Evolutionary conservation across 2,329 filamentous ascomycete species (phyloP).

Genomic region (Claviceps paspali): DNA sequence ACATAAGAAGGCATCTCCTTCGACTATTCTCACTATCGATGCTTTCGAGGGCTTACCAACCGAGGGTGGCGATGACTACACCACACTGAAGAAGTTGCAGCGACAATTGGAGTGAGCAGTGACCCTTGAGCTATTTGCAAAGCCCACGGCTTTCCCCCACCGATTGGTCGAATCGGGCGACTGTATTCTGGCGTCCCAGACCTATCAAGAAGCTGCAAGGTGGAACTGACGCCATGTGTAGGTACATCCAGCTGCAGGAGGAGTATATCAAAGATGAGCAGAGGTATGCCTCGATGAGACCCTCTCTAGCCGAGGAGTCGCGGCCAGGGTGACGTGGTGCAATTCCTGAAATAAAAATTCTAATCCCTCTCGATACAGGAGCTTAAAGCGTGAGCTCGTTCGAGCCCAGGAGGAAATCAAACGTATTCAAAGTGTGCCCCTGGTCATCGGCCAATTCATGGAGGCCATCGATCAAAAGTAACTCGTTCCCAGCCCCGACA

Average conservation of each 20-base stretch:
- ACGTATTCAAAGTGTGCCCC: conserved; percentile 91
- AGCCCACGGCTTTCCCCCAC: not conserved
- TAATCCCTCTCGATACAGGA: conserved; percentile 34
- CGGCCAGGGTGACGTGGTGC: too few relatives aligned
- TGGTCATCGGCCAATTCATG: conserved; percentile 99
- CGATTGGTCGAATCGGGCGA: not conserved
- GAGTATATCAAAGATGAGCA: conserved; percentile 99
- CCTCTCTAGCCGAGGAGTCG: not conserved
- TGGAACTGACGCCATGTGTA: conserved; percentile 21
- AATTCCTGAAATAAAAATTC: too few relatives aligned
- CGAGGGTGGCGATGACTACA: conserved; percentile 85
- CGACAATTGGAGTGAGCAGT: conserved; percentile 71
- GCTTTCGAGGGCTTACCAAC: conserved; percentile 69
- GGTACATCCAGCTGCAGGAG: conserved; percentile 93
- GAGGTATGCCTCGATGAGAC: conserved; percentile 35
- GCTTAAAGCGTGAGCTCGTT: conserved; percentile 91
- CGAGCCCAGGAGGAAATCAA: conserved; percentile 99
- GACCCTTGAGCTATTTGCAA: not conserved
- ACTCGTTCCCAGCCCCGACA: conserved; percentile 14
- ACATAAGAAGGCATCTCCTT: conserved; percentile 67
- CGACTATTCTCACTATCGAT: conserved; percentile 78
- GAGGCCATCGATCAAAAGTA: conserved; percentile 99
- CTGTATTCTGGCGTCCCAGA: not conserved
- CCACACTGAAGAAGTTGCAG: conserved; percentile 89
- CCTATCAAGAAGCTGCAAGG: conserved; percentile 2